Evolutionary conservation across 2,329 filamentous ascomycete genomes (phyloP), one percentile per base, ranked within the genome.

Genomic region (Simplicillium aogashimaense): DNA sequence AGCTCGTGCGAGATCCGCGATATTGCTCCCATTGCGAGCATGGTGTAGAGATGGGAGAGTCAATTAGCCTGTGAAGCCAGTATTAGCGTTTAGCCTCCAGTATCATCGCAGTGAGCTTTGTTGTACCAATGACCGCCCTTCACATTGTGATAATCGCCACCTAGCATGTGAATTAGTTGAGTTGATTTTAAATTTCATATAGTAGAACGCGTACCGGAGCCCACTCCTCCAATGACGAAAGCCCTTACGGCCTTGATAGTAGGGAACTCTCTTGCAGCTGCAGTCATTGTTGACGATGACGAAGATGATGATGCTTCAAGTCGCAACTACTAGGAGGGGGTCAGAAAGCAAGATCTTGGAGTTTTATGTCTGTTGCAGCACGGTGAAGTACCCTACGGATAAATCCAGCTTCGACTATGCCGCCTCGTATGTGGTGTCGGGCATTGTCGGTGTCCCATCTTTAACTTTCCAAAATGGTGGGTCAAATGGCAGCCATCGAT

Each of bases 71-170:
- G 61, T 68, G 37, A 31, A 12, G 20, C 43, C 16, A 14, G 32
- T 6, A 9, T 37, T 8, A 43, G 32, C 15, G 29, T 35, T 20
- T 6, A 25, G 20, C 20, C 5, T 9, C 9, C 20, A 25, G 9
- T 6, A 25, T 25, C 20, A 6, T 25, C 20, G 20, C 9, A 9
- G 5, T 25, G 20, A 25, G 9, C 6, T 9, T 9, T 25, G 9
- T 25, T 67, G 49, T 62, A 81, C 78, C 78, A 83, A 53, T 83
- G 78, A 16, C 78, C 77, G 29, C 76, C 73, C 48, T 86, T 74
- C 53, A 94, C 89, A 72, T 95, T 95, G 71, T 95, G 89, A 60
- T 95, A 95, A 58, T 90, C 85, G 46, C 84, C 83, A 42, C 83
- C 83, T 63, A 63, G 63, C 41, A 65, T 65, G 12, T 9, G 20